Conservation (phyloP, 371 early-diverging fungal genomes). For the Saksenaea oblongispora region DNA sequence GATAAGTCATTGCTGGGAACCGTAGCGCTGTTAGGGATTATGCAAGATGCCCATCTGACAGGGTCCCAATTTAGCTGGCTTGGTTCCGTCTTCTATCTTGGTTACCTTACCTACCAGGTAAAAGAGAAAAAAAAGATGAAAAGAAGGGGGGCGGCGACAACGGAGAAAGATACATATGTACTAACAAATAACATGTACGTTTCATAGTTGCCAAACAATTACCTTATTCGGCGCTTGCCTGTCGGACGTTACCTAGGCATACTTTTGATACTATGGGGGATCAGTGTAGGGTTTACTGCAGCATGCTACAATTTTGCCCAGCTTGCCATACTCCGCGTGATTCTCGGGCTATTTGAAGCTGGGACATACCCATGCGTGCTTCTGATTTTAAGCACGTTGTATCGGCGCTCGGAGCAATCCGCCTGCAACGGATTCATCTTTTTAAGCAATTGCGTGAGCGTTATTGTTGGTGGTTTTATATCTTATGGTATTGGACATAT, state of each 20-base stretch:
- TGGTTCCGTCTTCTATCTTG: constrained; percentile 36
- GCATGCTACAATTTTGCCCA: constrained; percentile 24
- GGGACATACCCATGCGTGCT: constrained; percentile 36
- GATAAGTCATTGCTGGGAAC: constrained; percentile 34
- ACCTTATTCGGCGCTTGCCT: constrained; percentile 32
- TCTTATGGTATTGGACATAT: constrained; percentile 33
- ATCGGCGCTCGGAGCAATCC: constrained; percentile 38
- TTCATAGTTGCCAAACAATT: constrained; percentile 35
- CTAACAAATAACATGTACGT: not conserved
- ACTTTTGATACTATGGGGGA: constrained; percentile 30
- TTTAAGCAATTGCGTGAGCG: constrained; percentile 25
- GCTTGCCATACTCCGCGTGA: constrained; percentile 32
- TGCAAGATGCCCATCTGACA: constrained; percentile 18
- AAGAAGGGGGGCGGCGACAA: too few relatives aligned
- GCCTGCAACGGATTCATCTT: constrained; percentile 33
- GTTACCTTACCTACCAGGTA: constrained; percentile 11
- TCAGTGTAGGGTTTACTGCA: constrained; percentile 19
- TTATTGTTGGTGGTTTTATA: constrained; percentile 24
- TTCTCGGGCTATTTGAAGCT: constrained; percentile 42
- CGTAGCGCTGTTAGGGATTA: constrained; percentile 19
- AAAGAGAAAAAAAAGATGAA: not conserved
- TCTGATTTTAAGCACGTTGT: constrained; percentile 31
- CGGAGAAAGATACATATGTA: too few relatives aligned
- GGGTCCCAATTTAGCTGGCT: constrained; percentile 26
- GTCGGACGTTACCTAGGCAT: constrained; percentile 29